Evolutionary conservation across 2,329 filamentous ascomycete species (phyloP).

Genomic region (Ceratocystis lukuohia): DNA sequence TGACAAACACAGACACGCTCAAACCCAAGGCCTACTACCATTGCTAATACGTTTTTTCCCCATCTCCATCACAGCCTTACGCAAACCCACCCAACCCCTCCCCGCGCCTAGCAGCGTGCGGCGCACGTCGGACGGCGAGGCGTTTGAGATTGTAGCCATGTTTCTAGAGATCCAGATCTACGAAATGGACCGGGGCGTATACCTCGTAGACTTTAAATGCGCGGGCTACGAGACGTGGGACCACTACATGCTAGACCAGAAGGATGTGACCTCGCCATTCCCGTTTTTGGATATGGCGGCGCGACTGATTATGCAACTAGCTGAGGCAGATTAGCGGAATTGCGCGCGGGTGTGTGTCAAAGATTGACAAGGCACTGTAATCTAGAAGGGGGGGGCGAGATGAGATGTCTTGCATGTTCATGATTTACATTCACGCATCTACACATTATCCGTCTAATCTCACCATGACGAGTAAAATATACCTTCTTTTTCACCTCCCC

Average conservation of each 20-base stretch:
- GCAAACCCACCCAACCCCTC: conserved; percentile 13
- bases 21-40: background rate
- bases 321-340: conserved; percentile 51
- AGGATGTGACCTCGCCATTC: conserved; percentile 89
- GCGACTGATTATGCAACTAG: conserved; percentile 82
- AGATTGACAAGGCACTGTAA: background rate
- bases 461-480: no score
- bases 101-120: conserved; percentile 12
- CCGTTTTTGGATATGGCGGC: conserved; percentile 91
- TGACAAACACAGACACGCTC: background rate
- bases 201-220: conserved; percentile 96
- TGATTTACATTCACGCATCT: no score
- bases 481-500: no score
- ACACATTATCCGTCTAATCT: no score
- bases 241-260: conserved; percentile 69
- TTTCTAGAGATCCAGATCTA: conserved; percentile 96
- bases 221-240: conserved; percentile 79
- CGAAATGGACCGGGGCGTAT: conserved; percentile 81
- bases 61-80: conserved; percentile 6
- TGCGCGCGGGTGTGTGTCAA: background rate
- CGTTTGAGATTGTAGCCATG: conserved; percentile 61
- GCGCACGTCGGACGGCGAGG: conserved; percentile 27
- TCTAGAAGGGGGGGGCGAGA: no score
- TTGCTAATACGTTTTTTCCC: background rate
- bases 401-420: background rate